A percentile compares a stretch with the other conserved stretches of the same genome.
phyloP scores from a whole-genome alignment of 1,284 basidiomycete species.

The Wolfiporia cocos region DNA sequence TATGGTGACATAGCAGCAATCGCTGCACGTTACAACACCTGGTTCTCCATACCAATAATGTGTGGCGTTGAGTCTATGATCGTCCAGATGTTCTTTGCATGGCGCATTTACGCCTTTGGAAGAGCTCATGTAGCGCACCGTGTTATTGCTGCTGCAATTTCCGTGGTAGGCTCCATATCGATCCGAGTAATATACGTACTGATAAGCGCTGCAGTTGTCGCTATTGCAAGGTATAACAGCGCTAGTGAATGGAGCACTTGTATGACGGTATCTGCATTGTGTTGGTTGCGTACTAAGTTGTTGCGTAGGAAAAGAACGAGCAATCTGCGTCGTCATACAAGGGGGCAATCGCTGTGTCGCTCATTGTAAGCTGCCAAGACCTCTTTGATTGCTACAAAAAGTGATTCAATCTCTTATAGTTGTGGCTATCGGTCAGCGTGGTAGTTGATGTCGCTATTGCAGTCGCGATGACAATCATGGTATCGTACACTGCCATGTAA shows the following conservation, averaged over 20 bases:
- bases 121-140: constrained; percentile 5
- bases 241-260: background rate
- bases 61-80: constrained; percentile 11
- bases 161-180: too few relatives aligned
- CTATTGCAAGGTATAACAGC: background rate
- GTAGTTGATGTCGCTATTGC: constrained; percentile 15
- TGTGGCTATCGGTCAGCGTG: constrained; percentile 10
- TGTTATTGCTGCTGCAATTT: background rate
- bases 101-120: constrained; percentile 15
- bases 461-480: constrained; percentile 13
- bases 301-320: background rate
- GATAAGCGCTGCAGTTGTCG: background rate
- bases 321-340: background rate
- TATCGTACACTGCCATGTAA: background rate
- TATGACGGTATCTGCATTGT: too few relatives aligned
- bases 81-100: constrained; percentile 16
- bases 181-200: background rate
- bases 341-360: background rate
- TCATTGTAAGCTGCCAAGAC: background rate
- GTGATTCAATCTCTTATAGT: background rate
- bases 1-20: constrained; percentile 11
- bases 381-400: background rate
- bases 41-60: constrained; percentile 19
- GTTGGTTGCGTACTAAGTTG: too few relatives aligned
- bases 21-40: constrained; percentile 10